Percentiles rank a stretch among this genome's conserved stretches.
These are phyloP conservation scores for Pistacia atlantica DNA, from an alignment of 345 rosid genomes.

Conservation along the genomic window DNA sequence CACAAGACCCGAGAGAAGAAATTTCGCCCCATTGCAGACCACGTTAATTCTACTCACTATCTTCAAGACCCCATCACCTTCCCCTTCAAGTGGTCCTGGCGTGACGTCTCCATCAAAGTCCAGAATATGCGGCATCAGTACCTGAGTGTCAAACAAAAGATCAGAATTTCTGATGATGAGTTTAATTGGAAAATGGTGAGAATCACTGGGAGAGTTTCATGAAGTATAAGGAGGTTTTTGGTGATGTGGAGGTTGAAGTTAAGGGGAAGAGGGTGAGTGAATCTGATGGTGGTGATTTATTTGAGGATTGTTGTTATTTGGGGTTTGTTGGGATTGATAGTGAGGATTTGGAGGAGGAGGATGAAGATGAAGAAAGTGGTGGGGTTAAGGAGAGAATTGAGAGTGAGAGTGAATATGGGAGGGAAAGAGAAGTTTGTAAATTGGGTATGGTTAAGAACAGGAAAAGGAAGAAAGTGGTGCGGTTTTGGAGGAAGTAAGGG, in stretches of 20 bases:
- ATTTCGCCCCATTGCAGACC: conserved; percentile 74
- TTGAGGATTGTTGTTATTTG: conserved; percentile 45
- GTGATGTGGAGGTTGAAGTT: conserved; percentile 70
- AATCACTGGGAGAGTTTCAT: conserved; percentile 78
- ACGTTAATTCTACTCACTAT: conserved; percentile 65
- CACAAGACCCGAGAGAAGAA: conserved; percentile 80
- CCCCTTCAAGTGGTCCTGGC: conserved; percentile 84
- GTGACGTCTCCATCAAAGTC: conserved; percentile 76
- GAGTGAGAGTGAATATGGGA: conserved; percentile 41
- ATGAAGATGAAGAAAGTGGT: conserved; percentile 43
- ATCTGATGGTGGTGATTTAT: conserved; percentile 38
- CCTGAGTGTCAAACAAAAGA: conserved; percentile 83
- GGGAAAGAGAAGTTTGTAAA: conserved; percentile 31
- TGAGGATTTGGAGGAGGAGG: conserved; percentile 56
- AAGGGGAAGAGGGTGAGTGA: conserved; percentile 47
- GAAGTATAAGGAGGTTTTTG: conserved; percentile 74
- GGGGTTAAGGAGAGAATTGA: conserved; percentile 38
- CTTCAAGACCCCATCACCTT: conserved; percentile 55
- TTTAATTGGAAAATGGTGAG: conserved; percentile 71
- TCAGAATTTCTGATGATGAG: conserved; percentile 51
- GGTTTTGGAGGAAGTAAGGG: conserved; percentile 18
- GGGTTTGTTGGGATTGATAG: conserved; percentile 49
- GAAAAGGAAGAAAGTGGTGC: conserved; percentile 30
- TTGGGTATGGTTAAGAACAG: conserved; percentile 25
- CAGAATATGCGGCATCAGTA: conserved; percentile 90